phyloP scores from a whole-genome alignment of 2,329 filamentous ascomycete genomes.

The Venturia pyrina region DNA sequence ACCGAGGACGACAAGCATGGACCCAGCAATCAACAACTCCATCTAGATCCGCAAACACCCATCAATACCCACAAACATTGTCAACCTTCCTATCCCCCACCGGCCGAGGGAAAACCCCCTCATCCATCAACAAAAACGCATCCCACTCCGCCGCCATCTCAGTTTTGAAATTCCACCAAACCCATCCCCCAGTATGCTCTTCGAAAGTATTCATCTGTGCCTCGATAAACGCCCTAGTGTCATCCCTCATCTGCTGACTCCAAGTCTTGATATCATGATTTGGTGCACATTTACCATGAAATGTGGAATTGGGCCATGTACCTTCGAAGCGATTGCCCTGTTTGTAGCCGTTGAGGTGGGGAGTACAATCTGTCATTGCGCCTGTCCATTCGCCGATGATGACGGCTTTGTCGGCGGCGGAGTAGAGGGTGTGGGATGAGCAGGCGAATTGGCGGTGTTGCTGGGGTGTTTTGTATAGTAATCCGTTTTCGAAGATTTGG shows the following conservation, averaged over 20 bases:
- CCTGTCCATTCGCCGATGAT: conserved; percentile 60
- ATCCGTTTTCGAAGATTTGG: conserved; percentile 47
- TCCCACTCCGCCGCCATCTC: conserved; percentile 45
- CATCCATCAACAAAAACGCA: conserved; percentile 38
- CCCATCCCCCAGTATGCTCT: conserved; percentile 41
- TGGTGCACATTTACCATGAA: conserved; percentile 45
- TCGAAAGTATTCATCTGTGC: conserved; percentile 46
- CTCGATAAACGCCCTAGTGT: conserved; percentile 43
- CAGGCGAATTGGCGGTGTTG: conserved; percentile 49
- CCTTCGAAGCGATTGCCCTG: conserved; percentile 53
- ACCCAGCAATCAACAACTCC: not conserved
- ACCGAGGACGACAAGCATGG: not conserved
- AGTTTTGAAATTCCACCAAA: conserved; percentile 52
- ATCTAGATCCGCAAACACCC: not conserved
- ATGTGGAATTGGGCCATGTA: conserved; percentile 35
- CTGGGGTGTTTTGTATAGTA: conserved; percentile 40
- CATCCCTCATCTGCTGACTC: conserved; percentile 32
- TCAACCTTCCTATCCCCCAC: conserved; percentile 16
- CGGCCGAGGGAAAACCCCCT: conserved; percentile 41
- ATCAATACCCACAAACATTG: conserved; percentile 3
- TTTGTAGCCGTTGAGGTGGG: conserved; percentile 43
- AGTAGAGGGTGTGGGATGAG: conserved; percentile 39
- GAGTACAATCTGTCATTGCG: conserved; percentile 53
- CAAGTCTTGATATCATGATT: conserved; percentile 42
- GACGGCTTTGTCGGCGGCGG: conserved; percentile 52